Conservation (phyloP, 345 rosid species). For the Euphorbia tirucalli region DNA sequence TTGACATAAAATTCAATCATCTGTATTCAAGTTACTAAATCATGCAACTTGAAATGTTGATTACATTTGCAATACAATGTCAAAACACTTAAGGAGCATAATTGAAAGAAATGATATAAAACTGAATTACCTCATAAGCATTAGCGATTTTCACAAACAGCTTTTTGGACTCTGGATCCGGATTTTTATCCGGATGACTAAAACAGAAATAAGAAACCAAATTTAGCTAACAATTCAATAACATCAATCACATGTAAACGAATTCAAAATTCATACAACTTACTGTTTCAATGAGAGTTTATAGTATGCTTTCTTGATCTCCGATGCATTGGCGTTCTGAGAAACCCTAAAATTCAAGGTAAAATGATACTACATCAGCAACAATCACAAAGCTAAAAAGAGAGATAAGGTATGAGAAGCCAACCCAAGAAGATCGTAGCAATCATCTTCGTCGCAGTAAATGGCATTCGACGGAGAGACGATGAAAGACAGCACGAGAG, state of each 20-base stretch:
- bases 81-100: neutral
- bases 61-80: neutral
- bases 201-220: neutral
- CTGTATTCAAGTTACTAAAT: neutral
- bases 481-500: slow-evolving; percentile 39
- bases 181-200: slow-evolving; percentile 96
- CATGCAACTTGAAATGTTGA: neutral
- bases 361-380: neutral
- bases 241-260: neutral
- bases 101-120: neutral
- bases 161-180: slow-evolving; percentile 93
- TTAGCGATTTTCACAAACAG: slow-evolving; percentile 86
- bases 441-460: slow-evolving; percentile 96
- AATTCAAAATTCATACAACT: slow-evolving; percentile 15
- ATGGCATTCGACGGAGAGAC: slow-evolving; percentile 61
- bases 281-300: slow-evolving; percentile 88
- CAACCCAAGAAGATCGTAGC: slow-evolving; percentile 91
- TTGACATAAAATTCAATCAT: neutral
- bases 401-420: slow-evolving; percentile 16
- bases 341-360: slow-evolving; percentile 53
- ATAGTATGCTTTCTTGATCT: slow-evolving; percentile 92
- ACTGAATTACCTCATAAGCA: slow-evolving; percentile 78
- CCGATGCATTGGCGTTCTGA: slow-evolving; percentile 83
- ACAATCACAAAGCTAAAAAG: neutral
- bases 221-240: neutral